Base-by-base conservation (phyloP, 345 rosid species). In the Mangifera indica region DNA sequence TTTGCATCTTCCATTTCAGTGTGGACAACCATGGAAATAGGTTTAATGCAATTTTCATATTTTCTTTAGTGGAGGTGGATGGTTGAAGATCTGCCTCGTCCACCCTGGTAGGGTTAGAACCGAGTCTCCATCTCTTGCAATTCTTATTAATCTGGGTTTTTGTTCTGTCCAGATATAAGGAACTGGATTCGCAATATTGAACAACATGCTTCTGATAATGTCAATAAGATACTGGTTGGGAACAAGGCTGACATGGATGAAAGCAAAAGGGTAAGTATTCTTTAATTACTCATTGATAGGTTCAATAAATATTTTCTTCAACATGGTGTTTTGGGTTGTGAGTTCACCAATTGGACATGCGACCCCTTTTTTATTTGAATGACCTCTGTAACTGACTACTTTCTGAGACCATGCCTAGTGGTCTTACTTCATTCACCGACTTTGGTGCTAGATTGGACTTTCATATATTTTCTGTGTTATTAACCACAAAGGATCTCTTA, bases 161-260 rank as follows among this genome's bases (percentile, higher is more conserved):
- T 53, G n/a, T 74, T 46, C 18, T 70, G 49, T 74, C 72, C 84
- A 95, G 99, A 95, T 71, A 95, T 95, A 60, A 89, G 89, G 83
- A 95, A 92, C 82, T 95, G 99, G 99, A 95, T 92, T 83, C 96
- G 93, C 86, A 92, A 92, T 78, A 92, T 95, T 32, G 99, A 95
- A 71, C 98, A 92, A 54, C 98, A 95, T 85, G 98, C 98, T 56
- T 92, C 99, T 15, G 97, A 95, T 77, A 92, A 92, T 77, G 98
- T 95, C 66, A 92, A 88, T 90, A 92, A 87, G 82, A 85, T 92
- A 60, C 81, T 95, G 79, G 96, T 95, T 8, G 99, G 98, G n/a
- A 95, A 95, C 89, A 95, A 95, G 85, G 99, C 99, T 72, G 99
- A 95, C 78, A 95, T 95, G 98, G 98, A 92, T 72, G 98, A 95